phyloP scores from a whole-genome alignment of 1,284 basidiomycete genomes.

The Leccinum griseonigrum region DNA sequence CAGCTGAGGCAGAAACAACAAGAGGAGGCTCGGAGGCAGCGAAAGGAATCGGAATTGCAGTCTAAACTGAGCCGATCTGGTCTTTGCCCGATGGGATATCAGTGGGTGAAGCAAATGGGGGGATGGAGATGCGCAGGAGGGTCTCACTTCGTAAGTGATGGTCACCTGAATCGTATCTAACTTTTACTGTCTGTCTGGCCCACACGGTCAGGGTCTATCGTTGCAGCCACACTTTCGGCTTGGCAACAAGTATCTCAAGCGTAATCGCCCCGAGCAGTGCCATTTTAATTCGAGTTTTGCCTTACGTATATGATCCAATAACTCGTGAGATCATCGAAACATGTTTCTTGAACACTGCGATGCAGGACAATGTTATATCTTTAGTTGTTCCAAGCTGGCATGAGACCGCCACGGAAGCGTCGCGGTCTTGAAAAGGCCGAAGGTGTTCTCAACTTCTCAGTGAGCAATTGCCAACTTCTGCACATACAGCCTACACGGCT shows the following conservation, averaged over 20 bases:
- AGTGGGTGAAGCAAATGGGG: slow-evolving; percentile 45
- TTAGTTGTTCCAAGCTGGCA: not conserved
- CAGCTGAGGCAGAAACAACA: slow-evolving; percentile 34
- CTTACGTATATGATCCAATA: not conserved
- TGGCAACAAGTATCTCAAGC: not conserved
- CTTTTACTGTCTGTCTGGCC: not conserved
- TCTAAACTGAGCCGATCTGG: slow-evolving; percentile 47
- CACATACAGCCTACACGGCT: not conserved
- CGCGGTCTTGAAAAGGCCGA: not conserved
- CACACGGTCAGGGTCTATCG: not conserved
- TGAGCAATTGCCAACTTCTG: not conserved
- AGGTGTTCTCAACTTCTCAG: not conserved
- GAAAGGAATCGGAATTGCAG: slow-evolving; percentile 39
- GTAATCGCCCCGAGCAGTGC: not conserved
- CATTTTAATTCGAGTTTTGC: not conserved
- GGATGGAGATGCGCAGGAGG: slow-evolving; percentile 61
- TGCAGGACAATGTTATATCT: not conserved
- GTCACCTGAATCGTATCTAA: slow-evolving; percentile 8
- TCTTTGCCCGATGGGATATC: slow-evolving; percentile 49
- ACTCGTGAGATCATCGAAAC: not conserved
- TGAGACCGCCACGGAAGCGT: not conserved
- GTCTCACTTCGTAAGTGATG: slow-evolving; percentile 40
- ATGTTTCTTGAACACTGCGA: not conserved
- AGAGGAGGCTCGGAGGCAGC: slow-evolving; percentile 33
- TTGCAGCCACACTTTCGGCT: not conserved